These are phyloP conservation scores for Plectosphaerella sp. DNA, from an alignment of 2,329 filamentous ascomycete genomes.

Conservation along the genomic window DNA sequence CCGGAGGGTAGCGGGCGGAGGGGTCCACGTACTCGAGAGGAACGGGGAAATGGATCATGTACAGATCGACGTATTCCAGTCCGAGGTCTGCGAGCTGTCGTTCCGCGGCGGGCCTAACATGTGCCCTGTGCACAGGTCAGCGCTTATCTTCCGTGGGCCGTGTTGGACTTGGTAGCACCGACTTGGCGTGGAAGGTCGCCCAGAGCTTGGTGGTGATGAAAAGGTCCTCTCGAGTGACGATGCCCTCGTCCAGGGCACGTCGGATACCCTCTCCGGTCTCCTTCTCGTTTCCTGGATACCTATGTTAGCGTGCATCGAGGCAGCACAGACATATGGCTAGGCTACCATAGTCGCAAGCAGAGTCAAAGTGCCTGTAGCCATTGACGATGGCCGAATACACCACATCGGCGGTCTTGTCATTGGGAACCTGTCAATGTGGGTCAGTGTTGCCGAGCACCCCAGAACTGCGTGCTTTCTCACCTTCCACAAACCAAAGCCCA, in stretches of 20 bases:
- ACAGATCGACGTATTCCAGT: constrained; percentile 86
- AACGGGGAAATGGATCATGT: constrained; percentile 85
- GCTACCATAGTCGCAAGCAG: constrained; percentile 47
- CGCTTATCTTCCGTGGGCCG: too few relatives aligned
- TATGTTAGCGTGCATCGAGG: too few relatives aligned
- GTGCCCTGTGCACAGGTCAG: constrained; percentile 51
- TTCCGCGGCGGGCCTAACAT: constrained; percentile 69
- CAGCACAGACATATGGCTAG: too few relatives aligned
- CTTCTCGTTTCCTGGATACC: constrained; percentile 46
- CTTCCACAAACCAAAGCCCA: too few relatives aligned
- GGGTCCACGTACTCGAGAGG: constrained; percentile 84
- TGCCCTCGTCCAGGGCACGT: constrained; percentile 48
- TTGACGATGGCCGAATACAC: constrained; percentile 37
- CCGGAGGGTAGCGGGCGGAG: constrained; percentile 71
- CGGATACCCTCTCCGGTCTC: constrained; percentile 62
- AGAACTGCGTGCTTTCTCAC: too few relatives aligned
- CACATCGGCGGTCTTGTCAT: too few relatives aligned
- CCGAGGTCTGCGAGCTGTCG: constrained; percentile 79
- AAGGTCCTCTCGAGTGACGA: constrained; percentile 69
- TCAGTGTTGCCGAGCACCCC: too few relatives aligned
- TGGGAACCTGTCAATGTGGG: too few relatives aligned
- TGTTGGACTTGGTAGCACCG: too few relatives aligned
- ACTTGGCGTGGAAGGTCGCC: constrained; percentile 63
- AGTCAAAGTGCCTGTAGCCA: constrained; percentile 50
- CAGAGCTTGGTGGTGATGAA: constrained; percentile 86